Evolutionary conservation across 2,329 filamentous ascomycete genomes (phyloP).

Genomic region (Colletotrichum spaethianum): DNA sequence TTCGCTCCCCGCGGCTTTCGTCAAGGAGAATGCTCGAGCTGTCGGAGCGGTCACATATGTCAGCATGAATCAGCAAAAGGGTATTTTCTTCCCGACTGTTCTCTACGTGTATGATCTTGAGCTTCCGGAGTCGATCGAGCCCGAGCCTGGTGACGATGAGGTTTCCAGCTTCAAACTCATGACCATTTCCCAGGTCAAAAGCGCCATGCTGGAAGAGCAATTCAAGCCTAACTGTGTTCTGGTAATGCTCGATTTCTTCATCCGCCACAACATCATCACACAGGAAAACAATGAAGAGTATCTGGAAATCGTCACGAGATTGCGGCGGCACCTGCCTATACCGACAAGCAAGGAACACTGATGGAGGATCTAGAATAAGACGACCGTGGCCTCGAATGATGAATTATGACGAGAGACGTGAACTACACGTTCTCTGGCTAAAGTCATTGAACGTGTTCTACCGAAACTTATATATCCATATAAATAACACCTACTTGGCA

Average conservation of each 20-base stretch:
- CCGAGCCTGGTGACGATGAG: constrained; percentile 81
- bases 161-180: constrained; percentile 82
- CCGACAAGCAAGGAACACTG: constrained; percentile 43
- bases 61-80: constrained; percentile 32
- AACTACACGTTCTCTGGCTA: rapidly evolving
- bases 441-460: rapidly evolving
- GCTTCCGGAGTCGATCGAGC: constrained; percentile 69
- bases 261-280: constrained; percentile 82
- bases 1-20: constrained; percentile 49
- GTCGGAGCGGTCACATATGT: constrained; percentile 53
- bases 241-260: constrained; percentile 85
- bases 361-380: neutral
- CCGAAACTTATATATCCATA: too few relatives aligned
- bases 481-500: too few relatives aligned
- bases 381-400: neutral
- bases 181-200: constrained; percentile 71
- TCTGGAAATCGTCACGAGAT: constrained; percentile 72
- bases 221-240: constrained; percentile 90
- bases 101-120: constrained; percentile 84
- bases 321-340: constrained; percentile 61
- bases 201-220: constrained; percentile 74
- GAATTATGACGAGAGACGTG: neutral
- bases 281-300: constrained; percentile 80
- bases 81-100: constrained; percentile 50
- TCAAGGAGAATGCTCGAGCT: constrained; percentile 45